phyloP scores from a whole-genome alignment of 2,329 filamentous ascomycete species.

The Pseudocercospora eumusae region DNA sequence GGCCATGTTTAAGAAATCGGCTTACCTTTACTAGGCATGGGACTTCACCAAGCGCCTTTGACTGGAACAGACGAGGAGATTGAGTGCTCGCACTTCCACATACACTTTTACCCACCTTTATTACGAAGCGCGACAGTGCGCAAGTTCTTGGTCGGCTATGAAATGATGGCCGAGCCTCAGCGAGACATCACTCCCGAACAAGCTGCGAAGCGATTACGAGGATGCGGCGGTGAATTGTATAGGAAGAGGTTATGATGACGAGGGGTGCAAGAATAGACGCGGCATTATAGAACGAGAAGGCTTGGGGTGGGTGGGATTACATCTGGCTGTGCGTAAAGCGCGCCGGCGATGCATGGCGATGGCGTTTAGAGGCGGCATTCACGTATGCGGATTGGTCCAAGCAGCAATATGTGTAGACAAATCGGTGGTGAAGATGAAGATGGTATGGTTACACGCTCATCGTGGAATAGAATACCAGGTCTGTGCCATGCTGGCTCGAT shows the following conservation, averaged over 20 bases:
- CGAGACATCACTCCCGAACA: constrained; percentile 97
- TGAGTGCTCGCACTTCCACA: constrained; percentile 85
- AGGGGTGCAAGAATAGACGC: background rate
- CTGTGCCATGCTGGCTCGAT: background rate
- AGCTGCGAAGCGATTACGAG: constrained; percentile 74
- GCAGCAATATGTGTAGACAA: no score
- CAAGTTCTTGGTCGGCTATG: constrained; percentile 96
- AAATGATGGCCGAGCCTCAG: constrained; percentile 96
- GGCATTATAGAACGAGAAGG: background rate
- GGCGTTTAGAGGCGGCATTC: background rate
- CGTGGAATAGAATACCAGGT: background rate
- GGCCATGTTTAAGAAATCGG: background rate
- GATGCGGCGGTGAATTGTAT: constrained; percentile 80
- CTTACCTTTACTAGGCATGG: constrained; percentile 63
- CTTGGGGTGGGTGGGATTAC: no score
- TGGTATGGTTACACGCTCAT: no score
- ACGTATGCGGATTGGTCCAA: no score
- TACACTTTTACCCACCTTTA: constrained; percentile 96
- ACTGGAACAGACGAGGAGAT: constrained; percentile 79
- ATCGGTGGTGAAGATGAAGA: background rate
- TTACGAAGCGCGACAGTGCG: constrained; percentile 88
- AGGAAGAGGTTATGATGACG: constrained; percentile 52
- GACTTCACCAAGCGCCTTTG: constrained; percentile 91
- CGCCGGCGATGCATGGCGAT: background rate
- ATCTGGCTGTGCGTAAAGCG: background rate